Conservation (phyloP, 768 basidiomycete genomes). For the Mycena capillaripes region DNA sequence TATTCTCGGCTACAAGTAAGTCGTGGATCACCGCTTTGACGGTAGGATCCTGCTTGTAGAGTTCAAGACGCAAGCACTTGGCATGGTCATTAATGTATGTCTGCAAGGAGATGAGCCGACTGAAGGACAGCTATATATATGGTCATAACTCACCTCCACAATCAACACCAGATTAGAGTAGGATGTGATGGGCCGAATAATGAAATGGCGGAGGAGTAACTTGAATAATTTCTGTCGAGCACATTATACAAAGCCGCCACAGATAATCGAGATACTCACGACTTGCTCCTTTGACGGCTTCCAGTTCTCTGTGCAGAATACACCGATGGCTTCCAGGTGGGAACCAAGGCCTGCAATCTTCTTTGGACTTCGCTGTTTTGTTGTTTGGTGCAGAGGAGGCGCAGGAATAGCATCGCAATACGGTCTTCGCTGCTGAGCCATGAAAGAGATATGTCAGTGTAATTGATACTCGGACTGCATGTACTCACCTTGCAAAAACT, state of each 20-base stretch:
- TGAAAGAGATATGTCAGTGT: background rate
- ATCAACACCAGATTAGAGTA: background rate
- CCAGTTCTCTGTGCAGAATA: background rate
- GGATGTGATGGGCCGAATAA: conserved; percentile 15
- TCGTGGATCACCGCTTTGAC: background rate
- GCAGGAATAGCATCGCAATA: background rate
- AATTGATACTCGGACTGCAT: too few species aligned
- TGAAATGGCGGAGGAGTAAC: background rate
- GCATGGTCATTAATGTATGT: conserved; percentile 8
- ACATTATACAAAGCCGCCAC: background rate
- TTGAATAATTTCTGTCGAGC: background rate
- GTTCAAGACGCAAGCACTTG: background rate
- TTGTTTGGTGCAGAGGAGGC: background rate
- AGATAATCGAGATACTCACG: background rate
- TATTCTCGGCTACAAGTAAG: background rate
- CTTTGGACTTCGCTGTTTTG: background rate
- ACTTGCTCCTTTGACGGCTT: background rate
- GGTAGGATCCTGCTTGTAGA: conserved; percentile 5
- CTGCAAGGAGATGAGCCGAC: background rate
- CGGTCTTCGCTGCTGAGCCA: background rate
- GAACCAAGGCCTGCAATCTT: background rate
- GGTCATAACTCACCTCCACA: background rate
- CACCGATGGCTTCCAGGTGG: background rate
- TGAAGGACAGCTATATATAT: background rate
- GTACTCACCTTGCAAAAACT: background rate